phyloP scores from a whole-genome alignment of 2,329 filamentous ascomycete species.

The Madurella fahalii region DNA sequence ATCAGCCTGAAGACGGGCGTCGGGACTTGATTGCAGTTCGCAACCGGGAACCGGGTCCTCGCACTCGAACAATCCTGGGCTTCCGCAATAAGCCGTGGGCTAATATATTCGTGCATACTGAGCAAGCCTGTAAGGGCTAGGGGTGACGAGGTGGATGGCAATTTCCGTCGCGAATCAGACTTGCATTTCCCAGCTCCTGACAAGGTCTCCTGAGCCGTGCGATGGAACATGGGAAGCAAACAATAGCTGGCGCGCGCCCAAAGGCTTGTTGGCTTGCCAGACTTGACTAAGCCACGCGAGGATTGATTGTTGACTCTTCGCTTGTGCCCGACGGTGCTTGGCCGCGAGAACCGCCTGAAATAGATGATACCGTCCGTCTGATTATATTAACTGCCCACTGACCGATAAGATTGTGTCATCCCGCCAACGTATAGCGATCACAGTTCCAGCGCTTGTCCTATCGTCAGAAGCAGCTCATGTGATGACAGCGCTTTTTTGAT shows the following conservation, averaged over 20 bases:
- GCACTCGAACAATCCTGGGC: conserved; percentile 7
- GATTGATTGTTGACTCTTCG: not conserved
- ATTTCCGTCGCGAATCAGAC: conserved; percentile 12
- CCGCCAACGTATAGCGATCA: not conserved
- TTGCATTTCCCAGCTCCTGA: conserved; percentile 8
- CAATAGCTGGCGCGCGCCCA: not conserved
- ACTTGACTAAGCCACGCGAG: not conserved
- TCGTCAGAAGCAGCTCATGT: too few relatives aligned
- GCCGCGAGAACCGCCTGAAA: not conserved
- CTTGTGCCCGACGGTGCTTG: not conserved
- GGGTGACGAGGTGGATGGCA: conserved; percentile 8
- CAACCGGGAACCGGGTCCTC: not conserved
- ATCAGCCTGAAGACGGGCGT: conserved; percentile 12
- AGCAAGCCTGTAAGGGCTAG: not conserved
- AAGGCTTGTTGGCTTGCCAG: not conserved
- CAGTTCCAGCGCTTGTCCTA: too few relatives aligned
- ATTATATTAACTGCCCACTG: not conserved
- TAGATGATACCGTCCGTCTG: not conserved
- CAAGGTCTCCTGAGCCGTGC: conserved; percentile 14
- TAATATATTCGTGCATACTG: conserved; percentile 10
- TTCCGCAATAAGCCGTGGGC: conserved; percentile 5
- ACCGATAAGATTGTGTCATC: not conserved
- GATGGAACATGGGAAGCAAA: conserved; percentile 10
- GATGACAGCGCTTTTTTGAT: too few relatives aligned
- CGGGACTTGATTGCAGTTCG: conserved; percentile 4